Evolutionary conservation across 225 moss, liverwort and hornwort species (phyloP).

Genomic region (Sphagnum contortum): DNA sequence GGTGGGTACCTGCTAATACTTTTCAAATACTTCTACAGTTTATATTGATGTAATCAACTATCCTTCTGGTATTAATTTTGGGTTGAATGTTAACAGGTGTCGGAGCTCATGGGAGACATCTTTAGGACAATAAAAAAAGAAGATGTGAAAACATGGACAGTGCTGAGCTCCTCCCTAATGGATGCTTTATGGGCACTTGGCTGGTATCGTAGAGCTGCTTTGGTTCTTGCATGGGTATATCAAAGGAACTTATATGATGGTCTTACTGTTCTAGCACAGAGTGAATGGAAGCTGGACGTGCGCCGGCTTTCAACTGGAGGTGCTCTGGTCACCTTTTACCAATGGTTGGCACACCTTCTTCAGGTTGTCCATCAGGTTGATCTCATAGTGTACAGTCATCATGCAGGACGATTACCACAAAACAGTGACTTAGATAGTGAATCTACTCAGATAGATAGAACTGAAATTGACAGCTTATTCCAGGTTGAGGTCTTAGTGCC

Average conservation of each 20-base stretch:
- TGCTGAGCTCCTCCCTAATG: slow-evolving; percentile 59
- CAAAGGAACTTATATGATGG: slow-evolving; percentile 54
- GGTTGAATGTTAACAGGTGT: slow-evolving; percentile 34
- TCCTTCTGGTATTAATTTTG: too few relatives aligned
- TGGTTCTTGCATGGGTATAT: slow-evolving; percentile 68
- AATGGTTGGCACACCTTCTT: slow-evolving; percentile 80
- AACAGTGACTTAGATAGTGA: neutral
- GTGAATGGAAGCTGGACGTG: slow-evolving; percentile 92
- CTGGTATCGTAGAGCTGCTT: slow-evolving; percentile 81
- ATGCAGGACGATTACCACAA: slow-evolving; percentile 10
- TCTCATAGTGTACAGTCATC: slow-evolving; percentile 9
- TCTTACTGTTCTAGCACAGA: slow-evolving; percentile 41
- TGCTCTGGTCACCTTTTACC: slow-evolving; percentile 77
- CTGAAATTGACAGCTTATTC: slow-evolving; percentile 1
- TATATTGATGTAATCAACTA: too few relatives aligned
- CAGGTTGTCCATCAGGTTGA: slow-evolving; percentile 34
- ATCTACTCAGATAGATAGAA: neutral
- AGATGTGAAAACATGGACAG: slow-evolving; percentile 63
- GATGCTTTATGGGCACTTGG: slow-evolving; percentile 91
- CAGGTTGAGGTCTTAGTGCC: slow-evolving; percentile 61
- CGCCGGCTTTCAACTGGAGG: slow-evolving; percentile 83
- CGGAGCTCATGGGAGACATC: slow-evolving; percentile 29
- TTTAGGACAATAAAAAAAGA: slow-evolving; percentile 41
- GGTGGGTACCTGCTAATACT: slow-evolving; percentile 16
- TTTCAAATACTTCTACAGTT: too few relatives aligned